Percentiles rank a stretch among this genome's conserved stretches.
These are phyloP conservation scores for Botrytis aclada DNA, from an alignment of 2,329 filamentous ascomycete genomes.

Conservation along the genomic window DNA sequence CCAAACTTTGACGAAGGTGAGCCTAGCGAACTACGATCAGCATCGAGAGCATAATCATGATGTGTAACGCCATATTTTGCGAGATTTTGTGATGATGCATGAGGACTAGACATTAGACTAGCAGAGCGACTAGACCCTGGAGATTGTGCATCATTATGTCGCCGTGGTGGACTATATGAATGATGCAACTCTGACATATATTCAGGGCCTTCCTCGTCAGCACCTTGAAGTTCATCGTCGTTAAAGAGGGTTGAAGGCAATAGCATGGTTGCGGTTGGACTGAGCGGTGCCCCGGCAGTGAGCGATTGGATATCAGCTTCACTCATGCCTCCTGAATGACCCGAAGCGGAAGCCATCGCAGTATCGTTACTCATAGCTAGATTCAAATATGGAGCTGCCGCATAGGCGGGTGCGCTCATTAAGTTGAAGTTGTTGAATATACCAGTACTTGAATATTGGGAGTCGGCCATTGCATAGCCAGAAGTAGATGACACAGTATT, in stretches of 20 bases:
- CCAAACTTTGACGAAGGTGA: constrained; percentile 34
- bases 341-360: constrained; percentile 33
- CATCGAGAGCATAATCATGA: constrained; percentile 31
- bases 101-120: constrained; percentile 60
- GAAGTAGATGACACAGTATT: constrained; percentile 38
- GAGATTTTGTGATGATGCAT: constrained; percentile 57
- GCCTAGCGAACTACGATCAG: constrained; percentile 32
- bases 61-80: constrained; percentile 45
- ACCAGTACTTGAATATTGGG: constrained; percentile 39
- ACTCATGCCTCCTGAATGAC: constrained; percentile 47
- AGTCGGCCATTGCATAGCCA: constrained; percentile 35
- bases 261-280: constrained; percentile 70
- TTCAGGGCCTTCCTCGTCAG: constrained; percentile 29
- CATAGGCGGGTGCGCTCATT: constrained; percentile 45
- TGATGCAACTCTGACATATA: constrained; percentile 37
- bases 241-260: constrained; percentile 64
- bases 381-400: constrained; percentile 48
- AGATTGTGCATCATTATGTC: constrained; percentile 53
- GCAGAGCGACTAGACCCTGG: constrained; percentile 56
- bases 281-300: constrained; percentile 66
- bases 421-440: constrained; percentile 44
- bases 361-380: constrained; percentile 34
- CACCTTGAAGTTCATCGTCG: constrained; percentile 57
- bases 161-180: constrained; percentile 40
- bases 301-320: constrained; percentile 62